Evolutionary conservation across 768 basidiomycete genomes (phyloP).

Genomic region (Sarcomyxa edulis): DNA sequence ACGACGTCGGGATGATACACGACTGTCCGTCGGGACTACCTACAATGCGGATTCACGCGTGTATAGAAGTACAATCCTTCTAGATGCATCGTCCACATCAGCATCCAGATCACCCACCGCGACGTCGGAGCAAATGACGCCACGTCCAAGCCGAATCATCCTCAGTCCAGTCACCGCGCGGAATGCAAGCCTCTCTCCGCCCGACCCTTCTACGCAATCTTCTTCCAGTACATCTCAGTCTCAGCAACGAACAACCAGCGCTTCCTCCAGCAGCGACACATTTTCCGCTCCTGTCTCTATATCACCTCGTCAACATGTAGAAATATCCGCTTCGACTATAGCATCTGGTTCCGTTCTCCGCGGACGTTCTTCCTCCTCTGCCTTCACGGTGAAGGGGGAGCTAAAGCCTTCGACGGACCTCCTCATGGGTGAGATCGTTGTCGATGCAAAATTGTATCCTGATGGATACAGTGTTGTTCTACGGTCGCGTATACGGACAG

Average conservation of each 20-base stretch:
- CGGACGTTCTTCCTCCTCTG: constrained; percentile 45
- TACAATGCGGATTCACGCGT: constrained; percentile 46
- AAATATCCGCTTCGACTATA: constrained; percentile 1
- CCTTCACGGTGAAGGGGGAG: constrained; percentile 59
- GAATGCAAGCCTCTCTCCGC: background rate
- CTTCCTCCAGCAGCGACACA: background rate
- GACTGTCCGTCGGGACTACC: constrained; percentile 49
- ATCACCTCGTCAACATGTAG: background rate
- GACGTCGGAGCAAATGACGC: constrained; percentile 28
- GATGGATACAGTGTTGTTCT: constrained; percentile 62
- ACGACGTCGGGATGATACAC: constrained; percentile 51
- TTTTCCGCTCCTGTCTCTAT: background rate
- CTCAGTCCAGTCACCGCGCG: constrained; percentile 11
- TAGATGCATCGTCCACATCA: constrained; percentile 25
- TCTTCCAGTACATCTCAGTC: background rate
- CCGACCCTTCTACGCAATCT: constrained; percentile 1
- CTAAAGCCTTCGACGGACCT: constrained; percentile 61
- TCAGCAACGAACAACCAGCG: too few species aligned
- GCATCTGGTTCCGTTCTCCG: constrained; percentile 12
- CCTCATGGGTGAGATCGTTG: constrained; percentile 70
- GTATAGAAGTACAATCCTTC: constrained; percentile 47
- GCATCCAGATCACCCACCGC: constrained; percentile 6
- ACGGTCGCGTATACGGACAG: constrained; percentile 33
- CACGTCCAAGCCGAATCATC: constrained; percentile 21
- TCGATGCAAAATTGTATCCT: constrained; percentile 78